Percentiles rank a stretch among this genome's conserved stretches.
Conservation (phyloP, 257 asterid species). For the Forsythia suspensa region DNA sequence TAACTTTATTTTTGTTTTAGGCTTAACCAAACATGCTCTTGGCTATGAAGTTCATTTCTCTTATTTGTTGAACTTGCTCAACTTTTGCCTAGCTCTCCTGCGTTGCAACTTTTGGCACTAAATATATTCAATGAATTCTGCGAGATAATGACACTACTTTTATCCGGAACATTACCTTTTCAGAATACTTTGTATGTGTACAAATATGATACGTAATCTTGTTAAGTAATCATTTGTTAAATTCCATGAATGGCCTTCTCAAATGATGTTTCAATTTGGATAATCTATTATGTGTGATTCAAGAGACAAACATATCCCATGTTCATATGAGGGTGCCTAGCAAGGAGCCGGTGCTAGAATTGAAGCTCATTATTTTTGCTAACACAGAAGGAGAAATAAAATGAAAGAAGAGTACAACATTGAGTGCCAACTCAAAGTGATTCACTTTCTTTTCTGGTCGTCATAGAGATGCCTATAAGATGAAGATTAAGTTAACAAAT, state of each 20-base stretch:
- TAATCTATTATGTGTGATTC: not conserved
- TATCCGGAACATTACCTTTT: not conserved
- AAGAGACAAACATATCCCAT: not conserved
- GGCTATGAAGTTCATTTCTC: not conserved
- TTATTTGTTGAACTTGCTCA: not conserved
- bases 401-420: not conserved
- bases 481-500: not conserved
- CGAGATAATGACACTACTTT: not conserved
- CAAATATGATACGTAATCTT: not conserved
- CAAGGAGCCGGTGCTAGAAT: not conserved
- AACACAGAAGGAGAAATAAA: not conserved
- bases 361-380: not conserved
- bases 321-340: not conserved
- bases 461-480: not conserved
- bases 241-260: not conserved
- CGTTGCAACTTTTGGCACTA: not conserved
- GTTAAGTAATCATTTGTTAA: not conserved
- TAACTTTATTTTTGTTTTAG: not conserved
- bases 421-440: not conserved
- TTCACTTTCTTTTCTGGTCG: not conserved
- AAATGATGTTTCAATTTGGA: not conserved
- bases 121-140: constrained; percentile 5
- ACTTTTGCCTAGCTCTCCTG: not conserved
- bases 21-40: not conserved
- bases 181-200: not conserved